These are phyloP conservation scores for Kwoniella sp. DNA, from an alignment of 768 basidiomycete genomes.

Conservation along the genomic window DNA sequence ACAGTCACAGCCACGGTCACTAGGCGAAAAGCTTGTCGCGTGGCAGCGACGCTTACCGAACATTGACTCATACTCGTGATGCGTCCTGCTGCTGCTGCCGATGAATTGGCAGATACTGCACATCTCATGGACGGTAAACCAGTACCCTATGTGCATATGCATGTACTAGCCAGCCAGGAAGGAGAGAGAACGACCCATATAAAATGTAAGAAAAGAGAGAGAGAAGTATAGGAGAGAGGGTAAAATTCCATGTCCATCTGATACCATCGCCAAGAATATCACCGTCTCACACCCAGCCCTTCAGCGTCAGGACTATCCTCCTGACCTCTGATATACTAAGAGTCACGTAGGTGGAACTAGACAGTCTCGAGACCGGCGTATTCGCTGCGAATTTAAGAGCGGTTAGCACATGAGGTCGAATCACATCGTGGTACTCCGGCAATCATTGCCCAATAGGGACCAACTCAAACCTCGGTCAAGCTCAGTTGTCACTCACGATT, in stretches of 20 bases:
- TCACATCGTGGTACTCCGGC: background rate
- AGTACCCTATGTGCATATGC: background rate
- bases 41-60: background rate
- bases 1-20: too few relatives aligned
- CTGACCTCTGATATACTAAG: background rate
- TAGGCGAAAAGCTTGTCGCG: background rate
- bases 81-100: too few relatives aligned
- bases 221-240: background rate
- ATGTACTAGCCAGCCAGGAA: background rate
- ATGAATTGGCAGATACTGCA: too few relatives aligned
- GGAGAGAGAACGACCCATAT: background rate
- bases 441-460: background rate
- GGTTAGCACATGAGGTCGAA: too few relatives aligned
- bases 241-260: background rate
- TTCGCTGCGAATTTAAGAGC: conserved; percentile 5
- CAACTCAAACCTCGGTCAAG: too few relatives aligned
- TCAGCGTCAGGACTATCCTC: background rate
- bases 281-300: background rate
- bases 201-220: too few relatives aligned
- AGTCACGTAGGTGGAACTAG: background rate
- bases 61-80: too few relatives aligned
- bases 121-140: too few relatives aligned
- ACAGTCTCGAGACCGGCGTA: conserved; percentile 26
- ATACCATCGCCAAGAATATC: background rate
- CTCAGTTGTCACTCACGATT: conserved; percentile 58